Base-by-base conservation (phyloP, 2,329 filamentous ascomycete species). In the Fusarium sulawesiense region DNA sequence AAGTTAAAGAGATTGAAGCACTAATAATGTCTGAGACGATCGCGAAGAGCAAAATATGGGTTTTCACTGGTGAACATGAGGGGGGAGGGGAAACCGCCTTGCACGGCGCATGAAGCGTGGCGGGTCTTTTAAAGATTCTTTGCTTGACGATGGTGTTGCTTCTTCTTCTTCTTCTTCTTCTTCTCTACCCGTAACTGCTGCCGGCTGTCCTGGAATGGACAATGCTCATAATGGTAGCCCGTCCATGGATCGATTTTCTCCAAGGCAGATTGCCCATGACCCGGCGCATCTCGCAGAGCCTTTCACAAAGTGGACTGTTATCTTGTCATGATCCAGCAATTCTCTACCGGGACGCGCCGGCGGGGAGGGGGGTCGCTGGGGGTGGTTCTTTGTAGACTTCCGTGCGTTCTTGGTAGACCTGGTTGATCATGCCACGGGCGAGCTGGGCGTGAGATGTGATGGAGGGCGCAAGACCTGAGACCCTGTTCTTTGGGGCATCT, bases 371-470 rank as follows among this genome's bases (percentile, higher is more conserved):
- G 61, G 23, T 42, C 12, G 20, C 41, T 50, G 20, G 60, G 51
- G 45, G 56, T 71, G 56, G 48, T 61, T 47, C 56, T 63, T 49
- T 57, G 51, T 68, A 49, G 49, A 42, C 57, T 60, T 68, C 68
- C 53, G 68, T 69, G 50, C 61, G 60, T 72, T 66, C 50, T 50
- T 71, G 59, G 64, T 58, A 41, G 64, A 34, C 68, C 58, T 44
- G 60, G 65, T 68, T 56, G 66, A 76, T 75, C 73, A 75, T 75
- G 73, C 73, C 73, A 75, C 69, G 67, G 67, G 56, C 56, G 56
- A 53, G 54, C 70, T 61, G 57, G 57, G 60, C 60, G 32, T 60
- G 63, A 53, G 46, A 55, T 71, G 37, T 27, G 47, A 58, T 59
- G 64, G 53, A 62, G 56, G 62, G 62, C 51, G 56, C 34, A 47